Evolutionary conservation across 2,329 filamentous ascomycete species (phyloP).

Genomic region (Fusarium sp.): DNA sequence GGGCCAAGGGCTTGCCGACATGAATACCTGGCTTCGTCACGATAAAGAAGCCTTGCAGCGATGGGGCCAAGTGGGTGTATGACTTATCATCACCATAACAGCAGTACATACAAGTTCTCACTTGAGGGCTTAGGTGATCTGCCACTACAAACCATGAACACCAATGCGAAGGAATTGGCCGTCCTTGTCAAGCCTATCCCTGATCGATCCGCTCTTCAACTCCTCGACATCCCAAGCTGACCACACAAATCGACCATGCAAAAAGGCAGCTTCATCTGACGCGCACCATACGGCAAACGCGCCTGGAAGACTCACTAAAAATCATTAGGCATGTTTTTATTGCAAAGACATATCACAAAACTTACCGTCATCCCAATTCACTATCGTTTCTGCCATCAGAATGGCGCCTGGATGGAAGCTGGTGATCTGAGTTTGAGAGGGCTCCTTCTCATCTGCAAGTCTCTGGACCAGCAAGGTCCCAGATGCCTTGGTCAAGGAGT

Average conservation of each 20-base stretch:
- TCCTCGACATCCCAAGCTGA: conserved; percentile 3
- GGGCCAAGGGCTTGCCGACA: neutral
- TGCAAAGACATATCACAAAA: too few relatives aligned
- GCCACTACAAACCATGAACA: neutral
- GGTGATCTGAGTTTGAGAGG: neutral
- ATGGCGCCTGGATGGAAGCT: neutral
- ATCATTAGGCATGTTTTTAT: neutral
- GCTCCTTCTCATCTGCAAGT: neutral
- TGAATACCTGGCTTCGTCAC: neutral
- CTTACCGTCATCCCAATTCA: neutral
- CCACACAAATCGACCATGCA: conserved; percentile 5
- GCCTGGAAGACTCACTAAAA: neutral
- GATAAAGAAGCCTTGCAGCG: neutral
- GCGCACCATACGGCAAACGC: neutral
- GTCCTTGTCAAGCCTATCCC: neutral
- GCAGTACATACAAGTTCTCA: neutral
- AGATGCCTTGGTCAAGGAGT: neutral
- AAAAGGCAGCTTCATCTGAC: neutral
- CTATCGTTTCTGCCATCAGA: neutral
- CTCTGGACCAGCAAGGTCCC: neutral
- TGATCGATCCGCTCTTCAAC: neutral
- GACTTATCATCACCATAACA: neutral
- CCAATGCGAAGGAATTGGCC: neutral
- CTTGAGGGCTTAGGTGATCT: too few relatives aligned
- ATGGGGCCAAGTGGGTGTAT: neutral